Evolutionary conservation across 2,329 filamentous ascomycete genomes (phyloP), one percentile per base, ranked within the genome.

Genomic region (Beauveria sp.): DNA sequence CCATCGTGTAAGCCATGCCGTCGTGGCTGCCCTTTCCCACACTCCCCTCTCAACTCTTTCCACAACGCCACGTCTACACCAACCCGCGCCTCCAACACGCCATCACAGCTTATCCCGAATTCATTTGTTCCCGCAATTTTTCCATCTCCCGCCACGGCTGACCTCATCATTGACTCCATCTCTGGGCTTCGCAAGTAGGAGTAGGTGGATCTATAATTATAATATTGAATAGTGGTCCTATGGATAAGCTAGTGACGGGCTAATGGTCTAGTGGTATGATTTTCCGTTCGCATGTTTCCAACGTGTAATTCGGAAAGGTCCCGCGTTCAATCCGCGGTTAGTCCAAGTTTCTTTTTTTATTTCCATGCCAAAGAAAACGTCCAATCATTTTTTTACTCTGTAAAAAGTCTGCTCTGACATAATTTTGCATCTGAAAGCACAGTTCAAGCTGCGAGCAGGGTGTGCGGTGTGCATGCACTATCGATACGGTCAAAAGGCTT

Each of bases 251-350:
- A n/a, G 40, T 43, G 18, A n/a, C 20, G 55, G 55, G 55, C 42
- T 51, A 56, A 43, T 58, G 55, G 55, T 58, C 55, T 58, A 58
- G 55, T 58, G 55, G 55, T 58, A 58, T 58, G 55, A 58, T 62
- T 62, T 62, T 62, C 54, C 40, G 42, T 58, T 58, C 43, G 55
- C 55, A 58, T 50, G 55, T 20, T n/a, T 20, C 14, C 3, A 24
- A 22, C 42, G 26, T 46, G 40, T 34, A 31, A 40, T 43, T 58
- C 42, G 40, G 55, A 58, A 58, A 58, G 59, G 59, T 61, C 59
- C 59, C 49, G 59, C 48, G 59, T 61, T 61, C 59, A 51, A 61
- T 61, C 51, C 59, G 48, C 59, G 49, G 59, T 61, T 61, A 38
- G 59, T 61, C 59, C 59, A 61, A 5, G 1, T n/a, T n/a, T 28